A percentile compares a stretch with the other conserved stretches of the same genome.
Evolutionary conservation across 179 eudicot genomes (phyloP).

Genomic region (Gypsophila paniculata): DNA sequence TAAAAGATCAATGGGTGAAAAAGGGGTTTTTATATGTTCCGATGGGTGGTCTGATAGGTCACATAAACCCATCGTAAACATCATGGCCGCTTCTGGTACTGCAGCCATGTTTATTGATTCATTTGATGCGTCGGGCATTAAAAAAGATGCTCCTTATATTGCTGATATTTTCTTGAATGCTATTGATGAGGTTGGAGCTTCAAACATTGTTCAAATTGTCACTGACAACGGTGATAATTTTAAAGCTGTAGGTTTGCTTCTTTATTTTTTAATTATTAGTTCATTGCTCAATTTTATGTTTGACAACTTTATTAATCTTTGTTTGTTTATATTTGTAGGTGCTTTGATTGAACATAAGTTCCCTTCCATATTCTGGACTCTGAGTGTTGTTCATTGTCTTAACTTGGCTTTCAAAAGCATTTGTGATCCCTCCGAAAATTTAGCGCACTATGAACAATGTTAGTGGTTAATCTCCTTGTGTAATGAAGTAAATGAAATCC

Average conservation of each 20-base stretch:
- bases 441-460: background rate
- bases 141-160: background rate
- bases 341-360: background rate
- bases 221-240: background rate
- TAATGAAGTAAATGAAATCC: background rate
- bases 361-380: conserved; percentile 10
- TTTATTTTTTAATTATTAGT: background rate
- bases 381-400: background rate
- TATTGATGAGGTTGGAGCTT: background rate
- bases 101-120: background rate
- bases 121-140: background rate
- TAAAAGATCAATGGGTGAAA: conserved; percentile 18
- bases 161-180: background rate
- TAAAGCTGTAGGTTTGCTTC: background rate
- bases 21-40: conserved; percentile 19
- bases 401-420: background rate
- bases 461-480: background rate
- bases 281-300: background rate
- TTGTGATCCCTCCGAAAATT: background rate
- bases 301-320: background rate
- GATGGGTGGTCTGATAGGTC: background rate
- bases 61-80: background rate
- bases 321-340: background rate
- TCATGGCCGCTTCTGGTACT: background rate
- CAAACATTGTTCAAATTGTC: conserved; percentile 1